Percentiles rank a stretch among this genome's conserved stretches.
Conservation (phyloP, 2,329 filamentous ascomycete species). For the Phyllosticta ampelicida region DNA sequence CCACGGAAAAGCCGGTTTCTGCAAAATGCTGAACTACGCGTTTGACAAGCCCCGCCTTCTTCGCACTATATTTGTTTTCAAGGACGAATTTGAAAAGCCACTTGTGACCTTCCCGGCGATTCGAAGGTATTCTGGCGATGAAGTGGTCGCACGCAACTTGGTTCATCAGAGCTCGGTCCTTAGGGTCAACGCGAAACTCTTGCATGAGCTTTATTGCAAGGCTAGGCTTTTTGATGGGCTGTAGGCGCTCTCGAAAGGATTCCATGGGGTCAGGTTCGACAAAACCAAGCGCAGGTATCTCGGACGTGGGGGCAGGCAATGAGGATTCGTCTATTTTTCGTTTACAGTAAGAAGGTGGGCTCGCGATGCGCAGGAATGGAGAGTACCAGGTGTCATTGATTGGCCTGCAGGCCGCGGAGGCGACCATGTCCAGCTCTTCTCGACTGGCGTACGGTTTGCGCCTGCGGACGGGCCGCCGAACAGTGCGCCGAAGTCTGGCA, state of each 20-base stretch:
- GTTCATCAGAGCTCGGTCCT: neutral
- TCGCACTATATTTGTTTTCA: neutral
- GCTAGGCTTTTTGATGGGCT: neutral
- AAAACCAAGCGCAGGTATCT: neutral
- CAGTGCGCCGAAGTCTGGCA: constrained; percentile 3
- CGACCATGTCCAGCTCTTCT: constrained; percentile 4
- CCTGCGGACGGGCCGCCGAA: constrained; percentile 1
- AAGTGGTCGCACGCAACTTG: constrained; percentile 6
- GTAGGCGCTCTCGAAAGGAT: neutral
- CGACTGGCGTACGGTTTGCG: neutral
- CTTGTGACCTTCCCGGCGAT: neutral
- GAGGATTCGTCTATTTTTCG: neutral
- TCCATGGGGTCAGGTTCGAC: neutral
- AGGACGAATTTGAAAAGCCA: neutral
- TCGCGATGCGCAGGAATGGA: neutral
- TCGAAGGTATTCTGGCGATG: neutral
- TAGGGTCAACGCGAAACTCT: neutral
- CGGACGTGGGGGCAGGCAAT: neutral
- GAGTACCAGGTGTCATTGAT: neutral
- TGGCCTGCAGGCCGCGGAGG: neutral
- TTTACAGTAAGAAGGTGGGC: neutral
- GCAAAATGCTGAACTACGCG: neutral
- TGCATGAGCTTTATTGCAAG: neutral
- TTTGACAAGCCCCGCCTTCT: constrained; percentile 1
- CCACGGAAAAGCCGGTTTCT: neutral